A percentile compares a stretch with the other conserved stretches of the same genome.
These are phyloP conservation scores for Capillidium heterosporum DNA, from an alignment of 371 early-diverging fungal genomes.

Conservation along the genomic window DNA sequence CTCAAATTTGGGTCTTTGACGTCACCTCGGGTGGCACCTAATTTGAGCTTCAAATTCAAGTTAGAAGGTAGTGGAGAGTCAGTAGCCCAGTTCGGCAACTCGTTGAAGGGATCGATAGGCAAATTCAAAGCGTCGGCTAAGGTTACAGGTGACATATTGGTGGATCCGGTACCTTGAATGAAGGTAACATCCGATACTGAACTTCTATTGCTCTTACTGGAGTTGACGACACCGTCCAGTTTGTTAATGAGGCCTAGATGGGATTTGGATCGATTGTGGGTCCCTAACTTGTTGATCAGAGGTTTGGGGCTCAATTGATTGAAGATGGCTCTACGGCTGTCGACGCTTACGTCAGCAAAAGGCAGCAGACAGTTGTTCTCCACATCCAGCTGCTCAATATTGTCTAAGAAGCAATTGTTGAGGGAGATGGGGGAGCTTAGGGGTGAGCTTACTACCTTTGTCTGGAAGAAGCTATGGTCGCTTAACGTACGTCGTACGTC, in stretches of 20 bases:
- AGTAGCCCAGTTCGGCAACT: not conserved
- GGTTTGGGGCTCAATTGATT: not conserved
- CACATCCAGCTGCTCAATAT: not conserved
- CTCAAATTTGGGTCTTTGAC: not conserved
- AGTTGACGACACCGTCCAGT: too few species aligned
- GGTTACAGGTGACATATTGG: not conserved
- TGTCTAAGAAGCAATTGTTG: not conserved
- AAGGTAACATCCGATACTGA: not conserved
- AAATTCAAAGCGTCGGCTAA: not conserved
- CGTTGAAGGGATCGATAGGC: not conserved
- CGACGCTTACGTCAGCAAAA: not conserved
- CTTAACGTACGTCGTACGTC: constrained; percentile 67
- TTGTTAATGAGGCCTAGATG: not conserved
- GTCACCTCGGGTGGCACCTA: too few species aligned
- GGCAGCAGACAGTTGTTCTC: too few species aligned
- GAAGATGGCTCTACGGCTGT: not conserved
- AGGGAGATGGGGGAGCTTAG: not conserved
- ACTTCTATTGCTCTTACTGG: not conserved
- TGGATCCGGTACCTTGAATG: not conserved
- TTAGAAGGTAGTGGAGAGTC: not conserved
- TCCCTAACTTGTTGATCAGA: not conserved
- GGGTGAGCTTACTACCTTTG: constrained; percentile 29
- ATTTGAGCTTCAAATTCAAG: too few species aligned
- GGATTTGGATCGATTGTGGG: not conserved
- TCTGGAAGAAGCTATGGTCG: constrained; percentile 66